A percentile compares a stretch with the other conserved stretches of the same genome.
Conservation (phyloP, 495 filamentous ascomycete species). For the Penicillium malachiteum region DNA sequence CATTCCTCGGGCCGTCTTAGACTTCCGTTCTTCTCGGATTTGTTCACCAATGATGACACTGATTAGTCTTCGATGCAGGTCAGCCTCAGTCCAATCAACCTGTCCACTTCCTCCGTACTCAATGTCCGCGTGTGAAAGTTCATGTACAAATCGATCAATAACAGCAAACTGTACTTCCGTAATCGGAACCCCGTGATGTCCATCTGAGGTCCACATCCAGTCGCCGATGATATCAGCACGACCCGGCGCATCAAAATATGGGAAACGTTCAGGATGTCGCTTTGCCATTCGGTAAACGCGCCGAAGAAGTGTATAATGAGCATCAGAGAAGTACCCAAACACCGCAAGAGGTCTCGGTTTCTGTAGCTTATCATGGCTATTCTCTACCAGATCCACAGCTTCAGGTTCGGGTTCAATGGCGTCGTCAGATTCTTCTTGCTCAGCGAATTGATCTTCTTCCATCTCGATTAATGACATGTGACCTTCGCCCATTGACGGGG, state of each 20-base stretch:
- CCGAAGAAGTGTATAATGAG: constrained; percentile 42
- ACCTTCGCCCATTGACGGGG: constrained; percentile 3
- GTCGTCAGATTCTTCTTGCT: constrained; percentile 6
- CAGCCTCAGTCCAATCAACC: constrained; percentile 48
- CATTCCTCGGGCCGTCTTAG: constrained; percentile 22
- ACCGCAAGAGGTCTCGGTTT: constrained; percentile 26
- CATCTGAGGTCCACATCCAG: constrained; percentile 48
- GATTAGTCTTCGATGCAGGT: constrained; percentile 45
- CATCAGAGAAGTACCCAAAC: constrained; percentile 48
- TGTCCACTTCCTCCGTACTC: constrained; percentile 41
- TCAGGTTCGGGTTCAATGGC: constrained; percentile 8
- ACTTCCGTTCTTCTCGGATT: constrained; percentile 40
- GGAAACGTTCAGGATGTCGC: constrained; percentile 37
- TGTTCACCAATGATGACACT: constrained; percentile 51
- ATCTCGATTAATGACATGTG: neutral
- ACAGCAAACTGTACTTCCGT: constrained; percentile 48
- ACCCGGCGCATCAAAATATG: constrained; percentile 36
- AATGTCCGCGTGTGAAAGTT: constrained; percentile 37
- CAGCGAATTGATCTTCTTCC: constrained; percentile 4
- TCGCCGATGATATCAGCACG: constrained; percentile 45
- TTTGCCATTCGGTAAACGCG: constrained; percentile 44
- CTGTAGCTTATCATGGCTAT: constrained; percentile 10
- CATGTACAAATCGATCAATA: constrained; percentile 45
- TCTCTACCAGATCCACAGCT: constrained; percentile 6
- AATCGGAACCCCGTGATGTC: constrained; percentile 42